Evolutionary conservation across 805 yeast species (phyloP).

Genomic region (Hyphopichia homilentoma): DNA sequence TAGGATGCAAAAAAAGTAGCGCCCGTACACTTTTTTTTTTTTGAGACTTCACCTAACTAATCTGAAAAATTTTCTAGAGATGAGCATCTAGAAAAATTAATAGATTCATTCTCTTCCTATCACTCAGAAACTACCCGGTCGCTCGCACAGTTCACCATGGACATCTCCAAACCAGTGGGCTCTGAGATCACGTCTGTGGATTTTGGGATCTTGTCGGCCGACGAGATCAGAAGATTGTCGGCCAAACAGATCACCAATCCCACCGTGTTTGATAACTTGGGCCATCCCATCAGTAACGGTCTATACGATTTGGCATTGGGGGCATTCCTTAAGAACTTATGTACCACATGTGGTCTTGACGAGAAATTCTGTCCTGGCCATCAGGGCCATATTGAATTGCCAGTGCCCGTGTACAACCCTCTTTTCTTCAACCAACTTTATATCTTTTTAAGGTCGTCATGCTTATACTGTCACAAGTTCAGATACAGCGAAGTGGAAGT

Average conservation of each 20-base stretch:
- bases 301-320: slow-evolving; percentile 93
- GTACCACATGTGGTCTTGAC: slow-evolving; percentile 95
- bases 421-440: slow-evolving; percentile 89
- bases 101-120: too few relatives aligned
- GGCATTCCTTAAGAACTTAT: slow-evolving; percentile 81
- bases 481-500: slow-evolving; percentile 64
- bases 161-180: slow-evolving; percentile 94
- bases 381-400: slow-evolving; percentile 95
- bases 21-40: too few relatives aligned
- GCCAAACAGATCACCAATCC: slow-evolving; percentile 96
- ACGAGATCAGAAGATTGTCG: slow-evolving; percentile 80
- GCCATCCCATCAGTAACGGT: slow-evolving; percentile 94
- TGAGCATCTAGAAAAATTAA: too few relatives aligned
- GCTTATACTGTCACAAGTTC: slow-evolving; percentile 89
- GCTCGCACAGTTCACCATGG: too few relatives aligned
- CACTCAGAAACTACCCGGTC: too few relatives aligned
- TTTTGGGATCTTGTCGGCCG: slow-evolving; percentile 77
- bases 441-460: slow-evolving; percentile 74
- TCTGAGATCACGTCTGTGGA: slow-evolving; percentile 90
- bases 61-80: too few relatives aligned
- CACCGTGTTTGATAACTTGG: slow-evolving; percentile 90
- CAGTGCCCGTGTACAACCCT: slow-evolving; percentile 94
- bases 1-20: too few relatives aligned
- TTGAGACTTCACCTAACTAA: too few relatives aligned
- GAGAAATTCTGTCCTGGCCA: slow-evolving; percentile 97